Percentiles rank a stretch among this genome's conserved stretches.
Conservation (phyloP, 2,329 filamentous ascomycete species). For the Phialocephala subalpina region DNA sequence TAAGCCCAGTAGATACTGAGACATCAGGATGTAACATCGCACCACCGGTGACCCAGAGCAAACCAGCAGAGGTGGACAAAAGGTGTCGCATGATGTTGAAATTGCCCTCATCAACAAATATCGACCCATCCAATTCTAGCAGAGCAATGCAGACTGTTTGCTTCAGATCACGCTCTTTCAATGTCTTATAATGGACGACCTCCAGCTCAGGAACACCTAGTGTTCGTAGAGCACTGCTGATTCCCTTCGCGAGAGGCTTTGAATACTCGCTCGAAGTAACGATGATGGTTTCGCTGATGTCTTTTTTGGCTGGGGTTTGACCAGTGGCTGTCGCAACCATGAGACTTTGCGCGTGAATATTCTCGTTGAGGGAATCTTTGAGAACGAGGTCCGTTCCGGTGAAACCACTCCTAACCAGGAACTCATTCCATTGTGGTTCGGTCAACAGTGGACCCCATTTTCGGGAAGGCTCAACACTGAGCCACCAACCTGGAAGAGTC, state of each 20-base stretch:
- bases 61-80: background rate
- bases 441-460: constrained; percentile 12
- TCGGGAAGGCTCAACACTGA: constrained; percentile 11
- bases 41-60: background rate
- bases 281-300: too few relatives aligned
- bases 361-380: background rate
- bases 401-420: background rate
- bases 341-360: too few relatives aligned
- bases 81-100: background rate
- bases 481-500: constrained; percentile 31
- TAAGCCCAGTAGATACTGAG: too few relatives aligned
- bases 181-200: background rate
- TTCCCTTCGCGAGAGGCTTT: too few relatives aligned
- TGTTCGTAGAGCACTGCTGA: too few relatives aligned
- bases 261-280: too few relatives aligned
- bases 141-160: background rate
- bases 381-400: background rate
- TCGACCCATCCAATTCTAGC: background rate
- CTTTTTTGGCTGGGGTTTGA: too few relatives aligned
- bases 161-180: background rate
- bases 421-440: background rate
- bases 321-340: too few relatives aligned
- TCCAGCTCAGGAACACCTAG: background rate
- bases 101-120: background rate
- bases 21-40: too few relatives aligned